Evolutionary conservation across 768 basidiomycete species (phyloP).

Genomic region (Boletus rubroflammeus): DNA sequence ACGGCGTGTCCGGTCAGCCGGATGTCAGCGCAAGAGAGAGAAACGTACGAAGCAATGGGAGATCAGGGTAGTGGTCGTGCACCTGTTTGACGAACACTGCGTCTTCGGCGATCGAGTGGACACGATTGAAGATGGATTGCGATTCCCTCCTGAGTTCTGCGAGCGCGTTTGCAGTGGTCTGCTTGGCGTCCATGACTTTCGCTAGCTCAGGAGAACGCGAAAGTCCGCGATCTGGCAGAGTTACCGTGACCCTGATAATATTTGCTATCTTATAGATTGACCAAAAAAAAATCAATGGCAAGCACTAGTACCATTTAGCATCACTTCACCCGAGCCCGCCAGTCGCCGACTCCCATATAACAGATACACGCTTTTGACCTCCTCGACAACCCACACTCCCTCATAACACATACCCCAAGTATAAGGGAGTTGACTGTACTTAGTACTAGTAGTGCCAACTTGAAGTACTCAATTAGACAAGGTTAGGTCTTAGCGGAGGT

Average conservation of each 20-base stretch:
- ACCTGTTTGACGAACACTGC: slow-evolving; percentile 63
- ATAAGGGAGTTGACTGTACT: too few species aligned
- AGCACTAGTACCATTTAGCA: slow-evolving; percentile 4
- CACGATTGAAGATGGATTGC: slow-evolving; percentile 77
- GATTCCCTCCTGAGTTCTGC: slow-evolving; percentile 63
- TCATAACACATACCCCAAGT: too few species aligned
- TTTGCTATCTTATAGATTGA: neutral
- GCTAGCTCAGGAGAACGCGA: neutral
- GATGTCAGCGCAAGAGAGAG: neutral
- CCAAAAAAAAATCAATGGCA: neutral
- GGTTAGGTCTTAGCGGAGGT: too few species aligned
- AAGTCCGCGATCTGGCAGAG: neutral
- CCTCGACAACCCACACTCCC: too few species aligned
- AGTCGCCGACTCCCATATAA: too few species aligned
- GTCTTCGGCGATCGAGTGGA: slow-evolving; percentile 84
- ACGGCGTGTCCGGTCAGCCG: too few species aligned
- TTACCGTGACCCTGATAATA: too few species aligned
- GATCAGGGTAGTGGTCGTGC: slow-evolving; percentile 40
- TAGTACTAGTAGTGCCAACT: too few species aligned
- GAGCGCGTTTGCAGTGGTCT: slow-evolving; percentile 30
- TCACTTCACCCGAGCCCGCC: neutral
- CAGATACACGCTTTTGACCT: too few species aligned
- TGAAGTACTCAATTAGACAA: too few species aligned
- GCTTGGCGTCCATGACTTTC: neutral
- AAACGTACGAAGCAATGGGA: slow-evolving; percentile 56